Evolutionary conservation across 78 protist species (phyloP).

Genomic region (Dictyostelium firmibasis): DNA sequence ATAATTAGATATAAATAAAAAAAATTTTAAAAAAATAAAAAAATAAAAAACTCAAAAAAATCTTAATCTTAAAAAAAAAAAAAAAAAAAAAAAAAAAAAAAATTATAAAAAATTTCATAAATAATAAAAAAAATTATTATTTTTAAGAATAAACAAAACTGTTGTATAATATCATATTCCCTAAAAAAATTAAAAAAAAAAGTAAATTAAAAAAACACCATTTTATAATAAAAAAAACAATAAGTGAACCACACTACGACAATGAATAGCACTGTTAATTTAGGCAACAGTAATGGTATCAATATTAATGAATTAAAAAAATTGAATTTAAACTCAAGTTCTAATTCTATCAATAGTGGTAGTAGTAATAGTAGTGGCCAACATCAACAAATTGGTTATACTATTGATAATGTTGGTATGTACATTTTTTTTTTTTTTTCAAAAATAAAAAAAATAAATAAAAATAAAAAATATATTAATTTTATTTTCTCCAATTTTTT

Average conservation of each 20-base stretch:
- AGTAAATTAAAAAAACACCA: not conserved
- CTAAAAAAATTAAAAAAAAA: not conserved
- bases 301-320: not conserved
- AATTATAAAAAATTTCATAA: not conserved
- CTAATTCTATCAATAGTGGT: not conserved
- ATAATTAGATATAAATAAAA: too few species aligned
- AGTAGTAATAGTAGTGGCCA: not conserved
- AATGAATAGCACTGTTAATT: not conserved
- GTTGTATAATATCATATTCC: not conserved
- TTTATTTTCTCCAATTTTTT: not conserved
- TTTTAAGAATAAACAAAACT: not conserved
- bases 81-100: not conserved
- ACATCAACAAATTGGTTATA: not conserved
- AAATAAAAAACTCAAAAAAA: not conserved
- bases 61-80: not conserved
- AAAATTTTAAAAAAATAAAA: not conserved
- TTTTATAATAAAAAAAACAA: not conserved
- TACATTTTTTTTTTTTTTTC: not conserved
- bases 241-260: not conserved
- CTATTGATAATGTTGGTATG: constrained; percentile 23
- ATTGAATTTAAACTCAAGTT: not conserved
- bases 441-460: not conserved
- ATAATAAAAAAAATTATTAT: not conserved
- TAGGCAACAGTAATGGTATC: not conserved
- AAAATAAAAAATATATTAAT: not conserved